Evolutionary conservation across 306 rosid genomes (phyloP).

Genomic region (Nissolia schottii): DNA sequence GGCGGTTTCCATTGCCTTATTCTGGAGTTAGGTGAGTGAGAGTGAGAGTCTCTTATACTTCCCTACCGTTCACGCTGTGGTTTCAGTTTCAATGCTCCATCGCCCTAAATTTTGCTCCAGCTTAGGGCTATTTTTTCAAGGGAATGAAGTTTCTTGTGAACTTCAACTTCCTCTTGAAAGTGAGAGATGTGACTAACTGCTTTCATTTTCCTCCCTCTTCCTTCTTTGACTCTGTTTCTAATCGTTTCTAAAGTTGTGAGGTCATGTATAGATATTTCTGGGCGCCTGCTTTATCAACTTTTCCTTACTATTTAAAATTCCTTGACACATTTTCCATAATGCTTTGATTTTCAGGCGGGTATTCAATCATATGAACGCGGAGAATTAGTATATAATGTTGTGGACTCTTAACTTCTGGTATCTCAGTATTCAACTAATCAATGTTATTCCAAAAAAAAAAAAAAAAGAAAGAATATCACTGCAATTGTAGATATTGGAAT

Average conservation of each 20-base stretch:
- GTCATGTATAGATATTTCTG: not conserved
- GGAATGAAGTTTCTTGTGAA: not conserved
- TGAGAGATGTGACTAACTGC: not conserved
- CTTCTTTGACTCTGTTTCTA: not conserved
- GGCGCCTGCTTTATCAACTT: not conserved
- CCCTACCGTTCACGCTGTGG: not conserved
- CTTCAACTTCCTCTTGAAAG: constrained; percentile 14
- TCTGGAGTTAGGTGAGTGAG: not conserved
- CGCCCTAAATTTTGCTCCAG: not conserved
- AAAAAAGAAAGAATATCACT: not conserved
- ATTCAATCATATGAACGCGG: not conserved
- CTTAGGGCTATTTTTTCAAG: not conserved
- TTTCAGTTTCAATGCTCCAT: not conserved
- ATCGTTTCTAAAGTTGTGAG: not conserved
- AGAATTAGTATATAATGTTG: not conserved
- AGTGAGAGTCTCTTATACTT: not conserved
- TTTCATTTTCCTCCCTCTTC: not conserved
- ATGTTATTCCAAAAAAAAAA: too few relatives aligned
- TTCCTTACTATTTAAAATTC: not conserved
- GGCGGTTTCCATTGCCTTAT: not conserved
- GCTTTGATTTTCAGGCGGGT: not conserved
- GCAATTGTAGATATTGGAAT: not conserved
- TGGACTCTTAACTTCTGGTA: not conserved
- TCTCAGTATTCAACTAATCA: not conserved
- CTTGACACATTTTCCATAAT: not conserved